Conservation (phyloP, 2,329 filamentous ascomycete genomes). For the Diaporthe nobilis region DNA sequence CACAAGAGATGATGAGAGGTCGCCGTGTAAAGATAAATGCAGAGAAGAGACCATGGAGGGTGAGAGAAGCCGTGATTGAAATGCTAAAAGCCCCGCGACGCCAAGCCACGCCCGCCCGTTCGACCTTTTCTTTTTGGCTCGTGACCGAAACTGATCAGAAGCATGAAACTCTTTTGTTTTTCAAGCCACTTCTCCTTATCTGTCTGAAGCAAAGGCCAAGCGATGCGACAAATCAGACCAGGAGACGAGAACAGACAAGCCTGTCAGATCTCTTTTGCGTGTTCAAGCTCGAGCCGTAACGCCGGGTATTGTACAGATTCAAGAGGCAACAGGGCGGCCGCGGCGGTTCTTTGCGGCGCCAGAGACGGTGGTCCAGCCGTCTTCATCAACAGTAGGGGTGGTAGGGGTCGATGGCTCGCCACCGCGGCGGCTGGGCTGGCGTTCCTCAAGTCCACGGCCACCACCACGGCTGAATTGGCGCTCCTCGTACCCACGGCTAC, state of each 20-base stretch:
- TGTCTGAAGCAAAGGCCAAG: slow-evolving; percentile 13
- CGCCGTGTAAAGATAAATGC: slow-evolving; percentile 14
- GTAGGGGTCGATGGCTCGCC: slow-evolving; percentile 50
- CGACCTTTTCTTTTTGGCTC: slow-evolving; percentile 32
- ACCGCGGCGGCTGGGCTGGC: slow-evolving; percentile 47
- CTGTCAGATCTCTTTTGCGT: neutral
- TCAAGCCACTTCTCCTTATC: slow-evolving; percentile 26
- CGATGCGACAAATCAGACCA: slow-evolving; percentile 31
- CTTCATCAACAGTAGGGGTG: slow-evolving; percentile 64
- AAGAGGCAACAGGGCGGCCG: slow-evolving; percentile 44
- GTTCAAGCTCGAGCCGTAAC: slow-evolving; percentile 30
- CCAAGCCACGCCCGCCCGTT: slow-evolving; percentile 41
- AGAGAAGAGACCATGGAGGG: slow-evolving; percentile 31
- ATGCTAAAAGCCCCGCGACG: slow-evolving; percentile 40
- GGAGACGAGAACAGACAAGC: slow-evolving; percentile 27
- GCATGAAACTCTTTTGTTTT: slow-evolving; percentile 33
- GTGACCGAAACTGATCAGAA: slow-evolving; percentile 36
- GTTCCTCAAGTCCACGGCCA: slow-evolving; percentile 46
- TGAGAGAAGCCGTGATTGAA: slow-evolving; percentile 28
- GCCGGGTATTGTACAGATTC: slow-evolving; percentile 39
- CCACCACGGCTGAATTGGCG: slow-evolving; percentile 26
- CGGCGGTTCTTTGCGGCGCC: slow-evolving; percentile 56
- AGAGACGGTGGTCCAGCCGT: slow-evolving; percentile 75
- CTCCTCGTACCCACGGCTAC: slow-evolving; percentile 29
- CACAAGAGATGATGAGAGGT: slow-evolving; percentile 24